These are phyloP conservation scores for Schwanniomyces occidentalis DNA, from an alignment of 805 yeast genomes.

Conservation along the genomic window DNA sequence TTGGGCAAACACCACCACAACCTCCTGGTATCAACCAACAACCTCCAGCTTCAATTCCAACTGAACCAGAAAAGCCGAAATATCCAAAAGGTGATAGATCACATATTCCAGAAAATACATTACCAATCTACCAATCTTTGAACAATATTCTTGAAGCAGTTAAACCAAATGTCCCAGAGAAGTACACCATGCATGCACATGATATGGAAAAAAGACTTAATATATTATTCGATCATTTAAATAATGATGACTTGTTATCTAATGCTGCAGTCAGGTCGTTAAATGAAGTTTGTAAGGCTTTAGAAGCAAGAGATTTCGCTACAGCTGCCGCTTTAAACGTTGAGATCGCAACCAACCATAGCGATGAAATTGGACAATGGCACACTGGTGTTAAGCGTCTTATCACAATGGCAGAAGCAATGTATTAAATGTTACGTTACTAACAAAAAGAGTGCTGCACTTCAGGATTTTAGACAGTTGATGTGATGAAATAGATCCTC, in stretches of 20 bases:
- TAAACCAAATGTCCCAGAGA: conserved; percentile 73
- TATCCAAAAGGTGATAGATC: conserved; percentile 67
- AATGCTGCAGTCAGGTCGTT: conserved; percentile 56
- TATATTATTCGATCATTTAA: conserved; percentile 74
- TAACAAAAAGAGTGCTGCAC: no score
- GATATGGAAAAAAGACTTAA: conserved; percentile 84
- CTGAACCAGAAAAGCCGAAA: conserved; percentile 18
- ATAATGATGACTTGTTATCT: conserved; percentile 66
- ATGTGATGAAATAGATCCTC: no score
- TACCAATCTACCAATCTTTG: conserved; percentile 61
- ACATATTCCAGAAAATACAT: conserved; percentile 60
- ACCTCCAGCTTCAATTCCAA: conserved; percentile 8
- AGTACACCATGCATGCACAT: conserved; percentile 65
- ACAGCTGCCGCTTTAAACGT: conserved; percentile 58
- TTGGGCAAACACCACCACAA: conserved; percentile 10
- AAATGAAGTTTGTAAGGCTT: conserved; percentile 47
- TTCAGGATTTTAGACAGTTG: no score
- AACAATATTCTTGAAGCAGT: conserved; percentile 56
- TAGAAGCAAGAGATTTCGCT: conserved; percentile 55
- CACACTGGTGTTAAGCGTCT: conserved; percentile 87
- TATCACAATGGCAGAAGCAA: conserved; percentile 64
- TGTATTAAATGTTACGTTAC: no score
- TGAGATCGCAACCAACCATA: conserved; percentile 61
- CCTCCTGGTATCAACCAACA: conserved; percentile 7
- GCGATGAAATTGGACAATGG: conserved; percentile 88